phyloP scores from a whole-genome alignment of 495 filamentous ascomycete genomes.

The Terfezia boudieri region DNA sequence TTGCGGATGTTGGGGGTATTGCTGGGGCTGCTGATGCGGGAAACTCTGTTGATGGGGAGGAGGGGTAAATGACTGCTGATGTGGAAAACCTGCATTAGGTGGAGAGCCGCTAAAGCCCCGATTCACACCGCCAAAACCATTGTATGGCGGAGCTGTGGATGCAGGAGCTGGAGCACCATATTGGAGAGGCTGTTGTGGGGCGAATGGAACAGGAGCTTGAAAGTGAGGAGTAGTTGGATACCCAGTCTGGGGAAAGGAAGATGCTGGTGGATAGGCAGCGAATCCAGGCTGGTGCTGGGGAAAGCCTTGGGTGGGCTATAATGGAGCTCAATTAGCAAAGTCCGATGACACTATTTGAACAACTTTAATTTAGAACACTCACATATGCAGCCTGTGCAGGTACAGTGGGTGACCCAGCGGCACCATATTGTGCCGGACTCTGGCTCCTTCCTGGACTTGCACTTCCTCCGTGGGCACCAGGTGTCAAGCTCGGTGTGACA shows the following conservation, averaged over 20 bases:
- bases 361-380: constrained; percentile 5
- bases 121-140: constrained; percentile 2
- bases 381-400: constrained; percentile 17
- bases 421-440: constrained; percentile 15
- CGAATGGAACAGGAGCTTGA: neutral
- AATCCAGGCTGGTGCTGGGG: constrained; percentile 13
- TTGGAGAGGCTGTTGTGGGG: constrained; percentile 1
- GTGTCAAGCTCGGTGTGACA: constrained; percentile 6
- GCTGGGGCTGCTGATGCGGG: constrained; percentile 12
- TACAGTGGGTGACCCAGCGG: constrained; percentile 7
- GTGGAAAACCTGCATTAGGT: constrained; percentile 3
- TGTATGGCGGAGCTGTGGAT: constrained; percentile 4
- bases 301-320: constrained; percentile 9
- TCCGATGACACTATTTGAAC: constrained; percentile 3
- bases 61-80: constrained; percentile 5
- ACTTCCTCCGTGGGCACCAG: constrained; percentile 1
- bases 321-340: neutral
- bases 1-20: constrained; percentile 1
- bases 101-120: constrained; percentile 1
- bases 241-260: neutral
- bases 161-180: constrained; percentile 13
- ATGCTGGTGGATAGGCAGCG: constrained; percentile 1
- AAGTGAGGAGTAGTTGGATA: neutral
- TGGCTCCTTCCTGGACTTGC: constrained; percentile 15
- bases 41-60: constrained; percentile 12